These are phyloP conservation scores for Hippophae rhamnoides DNA, from an alignment of 306 rosid species.

Conservation along the genomic window DNA sequence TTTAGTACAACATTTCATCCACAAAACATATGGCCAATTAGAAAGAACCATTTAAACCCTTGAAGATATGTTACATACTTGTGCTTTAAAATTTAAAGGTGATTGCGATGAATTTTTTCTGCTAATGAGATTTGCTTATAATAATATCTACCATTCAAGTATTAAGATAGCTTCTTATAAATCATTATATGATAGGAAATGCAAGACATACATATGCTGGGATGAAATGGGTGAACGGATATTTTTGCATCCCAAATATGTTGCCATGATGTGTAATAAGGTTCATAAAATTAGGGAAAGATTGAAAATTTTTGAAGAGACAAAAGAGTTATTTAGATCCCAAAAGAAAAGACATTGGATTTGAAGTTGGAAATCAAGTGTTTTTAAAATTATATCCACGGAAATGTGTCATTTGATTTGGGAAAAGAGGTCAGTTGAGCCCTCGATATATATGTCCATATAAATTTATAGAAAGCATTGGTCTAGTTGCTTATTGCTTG, in stretches of 20 bases:
- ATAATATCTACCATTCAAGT: neutral
- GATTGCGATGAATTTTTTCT: neutral
- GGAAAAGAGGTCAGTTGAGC: too few relatives aligned
- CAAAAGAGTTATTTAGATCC: too few relatives aligned
- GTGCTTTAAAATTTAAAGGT: neutral
- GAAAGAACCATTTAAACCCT: neutral
- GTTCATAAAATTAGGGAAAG: neutral
- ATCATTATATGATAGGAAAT: neutral
- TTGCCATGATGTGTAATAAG: neutral
- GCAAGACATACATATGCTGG: neutral
- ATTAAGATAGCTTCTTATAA: neutral
- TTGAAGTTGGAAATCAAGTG: too few relatives aligned
- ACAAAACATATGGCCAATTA: neutral
- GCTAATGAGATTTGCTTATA: neutral
- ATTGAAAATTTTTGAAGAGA: too few relatives aligned
- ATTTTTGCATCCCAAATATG: neutral
- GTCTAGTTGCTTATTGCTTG: too few relatives aligned
- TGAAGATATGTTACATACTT: neutral
- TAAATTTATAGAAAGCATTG: too few relatives aligned
- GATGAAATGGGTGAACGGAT: neutral
- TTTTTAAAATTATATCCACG: too few relatives aligned
- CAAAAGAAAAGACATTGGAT: too few relatives aligned
- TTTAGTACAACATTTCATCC: neutral
- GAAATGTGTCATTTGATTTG: too few relatives aligned
- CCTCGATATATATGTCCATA: too few relatives aligned